phyloP scores from a whole-genome alignment of 257 asterid species.

The Paulownia fortunei region DNA sequence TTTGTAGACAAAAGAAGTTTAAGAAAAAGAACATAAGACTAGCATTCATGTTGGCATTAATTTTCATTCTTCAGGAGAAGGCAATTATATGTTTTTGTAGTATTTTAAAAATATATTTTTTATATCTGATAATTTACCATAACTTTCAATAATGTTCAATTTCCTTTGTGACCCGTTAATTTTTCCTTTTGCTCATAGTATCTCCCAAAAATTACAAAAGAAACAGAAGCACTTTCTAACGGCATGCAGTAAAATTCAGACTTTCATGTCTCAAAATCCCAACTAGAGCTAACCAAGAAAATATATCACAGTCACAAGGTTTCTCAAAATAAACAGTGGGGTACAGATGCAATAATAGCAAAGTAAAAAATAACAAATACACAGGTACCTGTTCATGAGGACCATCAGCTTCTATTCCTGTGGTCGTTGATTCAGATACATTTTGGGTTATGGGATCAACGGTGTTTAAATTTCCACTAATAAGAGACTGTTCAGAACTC shows the following conservation, averaged over 20 bases:
- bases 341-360: background rate
- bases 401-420: slow-evolving; percentile 40
- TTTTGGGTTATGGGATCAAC: slow-evolving; percentile 30
- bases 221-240: background rate
- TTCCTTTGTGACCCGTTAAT: background rate
- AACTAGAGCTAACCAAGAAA: background rate
- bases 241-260: background rate
- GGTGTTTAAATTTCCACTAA: slow-evolving; percentile 43
- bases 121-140: background rate
- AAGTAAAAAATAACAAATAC: slow-evolving; percentile 16
- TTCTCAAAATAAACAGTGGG: background rate
- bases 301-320: background rate
- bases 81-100: background rate
- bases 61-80: background rate
- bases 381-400: slow-evolving; percentile 49
- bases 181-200: background rate
- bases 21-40: background rate
- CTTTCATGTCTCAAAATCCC: background rate
- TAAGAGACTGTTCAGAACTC: slow-evolving; percentile 48
- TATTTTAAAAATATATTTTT: background rate
- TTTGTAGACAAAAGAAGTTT: background rate
- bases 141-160: background rate
- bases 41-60: background rate
- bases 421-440: slow-evolving; percentile 43
- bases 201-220: background rate